Conservation (phyloP, 1,139 yeast species). For the Geotrichum reessii region DNA sequence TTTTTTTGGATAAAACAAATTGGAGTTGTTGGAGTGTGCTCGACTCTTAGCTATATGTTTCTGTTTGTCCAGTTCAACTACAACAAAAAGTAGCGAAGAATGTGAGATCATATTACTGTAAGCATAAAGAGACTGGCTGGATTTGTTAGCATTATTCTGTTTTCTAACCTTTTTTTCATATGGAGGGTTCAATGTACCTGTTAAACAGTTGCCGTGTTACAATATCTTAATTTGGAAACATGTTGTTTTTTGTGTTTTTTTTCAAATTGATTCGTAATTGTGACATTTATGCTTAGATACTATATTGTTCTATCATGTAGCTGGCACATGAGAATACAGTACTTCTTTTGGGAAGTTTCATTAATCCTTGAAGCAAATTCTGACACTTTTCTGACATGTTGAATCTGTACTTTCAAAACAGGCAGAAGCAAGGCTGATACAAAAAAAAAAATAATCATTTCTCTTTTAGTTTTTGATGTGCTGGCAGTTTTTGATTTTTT, state of each 20-base stretch:
- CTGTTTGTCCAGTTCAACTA: background rate
- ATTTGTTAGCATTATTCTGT: no score
- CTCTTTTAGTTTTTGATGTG: conserved; percentile 4
- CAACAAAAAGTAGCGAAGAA: background rate
- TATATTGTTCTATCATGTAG: background rate
- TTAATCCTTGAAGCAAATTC: background rate
- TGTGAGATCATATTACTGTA: no score
- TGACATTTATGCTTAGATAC: no score
- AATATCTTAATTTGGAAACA: no score
- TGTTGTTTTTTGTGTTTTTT: no score
- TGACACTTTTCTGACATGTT: background rate
- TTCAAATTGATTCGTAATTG: no score
- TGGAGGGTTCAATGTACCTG: no score
- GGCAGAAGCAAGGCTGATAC: background rate
- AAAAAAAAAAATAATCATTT: background rate
- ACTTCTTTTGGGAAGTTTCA: background rate
- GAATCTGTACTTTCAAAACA: background rate
- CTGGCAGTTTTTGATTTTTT: conserved; percentile 4
- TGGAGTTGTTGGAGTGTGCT: background rate
- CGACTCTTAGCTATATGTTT: background rate
- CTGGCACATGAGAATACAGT: background rate
- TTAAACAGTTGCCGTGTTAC: no score
- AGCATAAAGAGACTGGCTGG: no score
- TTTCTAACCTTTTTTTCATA: no score
- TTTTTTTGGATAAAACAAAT: background rate